Evolutionary conservation across 2,329 filamentous ascomycete genomes (phyloP).

Genomic region (Stachybotrys echinatus): DNA sequence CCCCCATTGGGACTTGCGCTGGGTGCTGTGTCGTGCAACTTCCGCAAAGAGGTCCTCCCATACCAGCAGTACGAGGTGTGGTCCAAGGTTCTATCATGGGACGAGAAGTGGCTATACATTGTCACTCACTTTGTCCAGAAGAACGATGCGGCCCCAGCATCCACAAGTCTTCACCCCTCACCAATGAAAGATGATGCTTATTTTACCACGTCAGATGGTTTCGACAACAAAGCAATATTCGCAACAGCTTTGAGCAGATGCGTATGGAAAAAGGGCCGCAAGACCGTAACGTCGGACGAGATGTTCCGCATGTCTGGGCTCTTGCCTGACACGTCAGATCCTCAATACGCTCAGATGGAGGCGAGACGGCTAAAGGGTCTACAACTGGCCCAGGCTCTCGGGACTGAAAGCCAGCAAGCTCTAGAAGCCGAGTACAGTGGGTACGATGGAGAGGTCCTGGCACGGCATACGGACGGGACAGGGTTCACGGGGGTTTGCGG

Average conservation of each 20-base stretch:
- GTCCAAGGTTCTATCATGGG: constrained; percentile 9
- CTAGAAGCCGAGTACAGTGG: neutral
- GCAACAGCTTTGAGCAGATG: constrained; percentile 1
- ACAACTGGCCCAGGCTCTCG: neutral
- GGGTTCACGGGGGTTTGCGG: neutral
- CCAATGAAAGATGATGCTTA: neutral
- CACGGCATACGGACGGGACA: neutral
- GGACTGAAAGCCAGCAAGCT: neutral
- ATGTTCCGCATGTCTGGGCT: constrained; percentile 23
- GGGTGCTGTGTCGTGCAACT: constrained; percentile 5
- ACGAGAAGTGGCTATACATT: constrained; percentile 12
- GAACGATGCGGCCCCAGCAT: neutral
- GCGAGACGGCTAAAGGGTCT: neutral
- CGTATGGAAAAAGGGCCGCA: neutral
- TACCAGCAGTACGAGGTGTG: constrained; percentile 10
- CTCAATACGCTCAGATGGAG: neutral
- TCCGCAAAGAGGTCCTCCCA: constrained; percentile 9
- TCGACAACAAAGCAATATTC: neutral
- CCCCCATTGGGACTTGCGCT: neutral
- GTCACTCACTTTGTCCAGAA: constrained; percentile 9
- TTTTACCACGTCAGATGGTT: neutral
- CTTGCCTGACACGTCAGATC: constrained; percentile 4
- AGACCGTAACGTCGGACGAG: neutral
- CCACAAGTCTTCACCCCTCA: neutral
- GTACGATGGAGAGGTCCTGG: neutral